phyloP scores from a whole-genome alignment of 177 flowering plant genomes.

The Vitis hybrid region DNA sequence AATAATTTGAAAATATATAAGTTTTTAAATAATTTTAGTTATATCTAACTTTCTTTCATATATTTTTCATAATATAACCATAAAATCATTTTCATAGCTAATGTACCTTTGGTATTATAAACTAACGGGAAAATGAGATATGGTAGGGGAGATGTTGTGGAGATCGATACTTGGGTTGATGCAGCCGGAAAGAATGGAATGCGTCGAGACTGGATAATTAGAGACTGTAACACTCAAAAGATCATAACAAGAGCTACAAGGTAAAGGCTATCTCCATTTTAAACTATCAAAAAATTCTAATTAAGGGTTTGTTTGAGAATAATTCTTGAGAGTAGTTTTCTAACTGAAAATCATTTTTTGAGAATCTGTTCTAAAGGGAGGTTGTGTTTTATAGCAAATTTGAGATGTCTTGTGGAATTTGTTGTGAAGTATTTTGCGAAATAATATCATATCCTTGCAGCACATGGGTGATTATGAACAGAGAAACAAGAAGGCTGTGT shows the following conservation, averaged over 20 bases:
- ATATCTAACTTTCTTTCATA: too few relatives aligned
- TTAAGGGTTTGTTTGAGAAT: too few relatives aligned
- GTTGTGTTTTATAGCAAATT: too few relatives aligned
- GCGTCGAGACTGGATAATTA: conserved; percentile 77
- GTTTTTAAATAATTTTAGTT: too few relatives aligned
- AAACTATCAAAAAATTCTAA: too few relatives aligned
- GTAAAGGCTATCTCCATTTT: conserved; percentile 18
- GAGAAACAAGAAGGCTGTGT: conserved; percentile 66
- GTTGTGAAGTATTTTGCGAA: too few relatives aligned
- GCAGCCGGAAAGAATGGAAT: conserved; percentile 77
- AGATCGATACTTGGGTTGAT: conserved; percentile 85
- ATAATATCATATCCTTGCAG: conserved; percentile 31
- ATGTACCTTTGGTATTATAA: not conserved
- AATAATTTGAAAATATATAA: accelerated
- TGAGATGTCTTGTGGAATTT: too few relatives aligned
- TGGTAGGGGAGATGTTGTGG: conserved; percentile 77
- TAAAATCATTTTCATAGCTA: too few relatives aligned
- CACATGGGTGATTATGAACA: conserved; percentile 81
- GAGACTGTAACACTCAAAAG: conserved; percentile 53
- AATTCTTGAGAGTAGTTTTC: too few relatives aligned
- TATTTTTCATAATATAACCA: too few relatives aligned
- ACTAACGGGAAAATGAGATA: not conserved
- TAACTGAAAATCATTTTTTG: too few relatives aligned
- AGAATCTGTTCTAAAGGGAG: too few relatives aligned
- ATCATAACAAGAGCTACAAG: conserved; percentile 76